These are phyloP conservation scores for Eurotiales sp. DNA, from an alignment of 2,329 filamentous ascomycete genomes.

Conservation along the genomic window DNA sequence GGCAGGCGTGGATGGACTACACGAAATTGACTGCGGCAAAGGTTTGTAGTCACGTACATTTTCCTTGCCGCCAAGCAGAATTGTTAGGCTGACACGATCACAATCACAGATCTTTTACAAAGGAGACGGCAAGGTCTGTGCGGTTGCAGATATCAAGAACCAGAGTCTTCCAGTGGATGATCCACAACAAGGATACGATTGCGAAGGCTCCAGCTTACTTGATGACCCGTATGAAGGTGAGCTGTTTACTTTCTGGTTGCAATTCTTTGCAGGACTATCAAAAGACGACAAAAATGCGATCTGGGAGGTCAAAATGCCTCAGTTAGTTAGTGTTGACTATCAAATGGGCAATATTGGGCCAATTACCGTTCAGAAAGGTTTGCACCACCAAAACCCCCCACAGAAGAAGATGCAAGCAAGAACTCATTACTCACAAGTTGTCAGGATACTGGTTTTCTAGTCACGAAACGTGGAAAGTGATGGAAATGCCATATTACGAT, in stretches of 20 bases:
- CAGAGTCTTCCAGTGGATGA: slow-evolving; percentile 30
- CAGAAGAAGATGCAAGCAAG: no score
- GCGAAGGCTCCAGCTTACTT: slow-evolving; percentile 32
- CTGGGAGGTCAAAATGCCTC: slow-evolving; percentile 38
- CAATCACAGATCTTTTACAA: slow-evolving; percentile 40
- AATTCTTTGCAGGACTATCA: slow-evolving; percentile 36
- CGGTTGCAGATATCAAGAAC: slow-evolving; percentile 36
- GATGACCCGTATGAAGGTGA: slow-evolving; percentile 46
- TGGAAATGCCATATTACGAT: slow-evolving; percentile 44
- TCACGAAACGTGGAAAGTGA: slow-evolving; percentile 42
- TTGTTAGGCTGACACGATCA: no score
- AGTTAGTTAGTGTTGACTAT: slow-evolving; percentile 38
- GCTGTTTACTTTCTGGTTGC: slow-evolving; percentile 40
- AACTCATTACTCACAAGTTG: no score
- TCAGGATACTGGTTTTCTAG: slow-evolving; percentile 41
- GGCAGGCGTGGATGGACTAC: slow-evolving; percentile 42
- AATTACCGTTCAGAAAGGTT: slow-evolving; percentile 42
- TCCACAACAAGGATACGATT: slow-evolving; percentile 31
- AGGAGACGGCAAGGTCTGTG: slow-evolving; percentile 38
- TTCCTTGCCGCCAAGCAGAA: no score
- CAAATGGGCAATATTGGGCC: slow-evolving; percentile 34
- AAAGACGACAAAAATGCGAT: slow-evolving; percentile 32
- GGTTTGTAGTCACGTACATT: slow-evolving; percentile 19
- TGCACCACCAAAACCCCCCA: no score
- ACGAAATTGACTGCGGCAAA: slow-evolving; percentile 34